Evolutionary conservation across 805 yeast genomes (phyloP), one percentile per base, ranked within the genome.

Genomic region (Naumovozyma castellii): DNA sequence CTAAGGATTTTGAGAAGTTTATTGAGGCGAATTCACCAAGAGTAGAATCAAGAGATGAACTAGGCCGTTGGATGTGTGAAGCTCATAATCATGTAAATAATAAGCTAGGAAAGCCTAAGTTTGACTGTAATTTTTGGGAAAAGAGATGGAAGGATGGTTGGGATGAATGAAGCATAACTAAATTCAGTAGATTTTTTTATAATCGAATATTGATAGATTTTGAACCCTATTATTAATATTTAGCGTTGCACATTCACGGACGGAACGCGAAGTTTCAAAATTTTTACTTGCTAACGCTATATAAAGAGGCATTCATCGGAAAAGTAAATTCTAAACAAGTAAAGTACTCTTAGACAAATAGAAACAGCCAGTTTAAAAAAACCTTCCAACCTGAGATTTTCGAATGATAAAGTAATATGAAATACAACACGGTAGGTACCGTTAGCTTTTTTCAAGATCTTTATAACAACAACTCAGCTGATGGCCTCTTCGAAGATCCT

Each of bases 121-220:
- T 92, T 55, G 87, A 92, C 58, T 92, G 98, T 54, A 68, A 78
- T 43, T 70, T 84, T 46, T 92, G 98, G 98, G 78, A 80, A 56
- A 77, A 83, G 53, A 78, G 98, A 57, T 90, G 98, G 98, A 78
- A 73, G 49, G 95, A 85, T 51, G 97, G 97, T 1, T 87, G 95
- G 96, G 81, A 82, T 18, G 37, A 45, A 17, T 35, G 40, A 18
- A 29, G 5, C 28, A 12, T 22, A n/a, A n/a, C n/a, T n/a, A n/a
- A n/a, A n/a, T n/a, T n/a, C n/a, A n/a, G n/a, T n/a, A n/a, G n/a
- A n/a, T n/a, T n/a, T n/a, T n/a, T 22, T 6, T 6, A 22, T 22
- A 22, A 10, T 22, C 10, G 27, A 22, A 6, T 22, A 6, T 6
- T 22, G 27, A 22, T 6, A 6, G 10, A 6, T 10, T 6, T 6